phyloP scores from a whole-genome alignment of 345 rosid species.

The Linum tenue region DNA sequence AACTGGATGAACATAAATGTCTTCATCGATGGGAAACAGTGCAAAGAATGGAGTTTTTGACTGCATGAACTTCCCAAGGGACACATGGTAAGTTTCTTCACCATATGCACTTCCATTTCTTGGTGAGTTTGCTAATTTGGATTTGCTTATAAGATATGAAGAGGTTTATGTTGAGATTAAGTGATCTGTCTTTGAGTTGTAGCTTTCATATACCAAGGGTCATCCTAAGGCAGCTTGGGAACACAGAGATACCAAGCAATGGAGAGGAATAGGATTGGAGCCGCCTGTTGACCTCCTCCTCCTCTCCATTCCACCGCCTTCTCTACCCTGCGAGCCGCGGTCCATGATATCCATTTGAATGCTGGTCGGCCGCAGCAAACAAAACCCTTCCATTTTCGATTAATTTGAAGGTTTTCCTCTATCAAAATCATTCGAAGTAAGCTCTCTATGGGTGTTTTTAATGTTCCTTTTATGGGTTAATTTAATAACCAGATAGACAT shows the following conservation, averaged over 20 bases:
- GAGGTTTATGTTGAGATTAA: background rate
- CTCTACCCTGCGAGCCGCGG: too few relatives aligned
- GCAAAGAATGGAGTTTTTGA: slow-evolving; percentile 48
- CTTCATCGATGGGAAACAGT: slow-evolving; percentile 29
- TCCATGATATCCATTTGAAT: too few relatives aligned
- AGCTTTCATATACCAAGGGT: slow-evolving; percentile 55
- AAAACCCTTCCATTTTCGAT: too few relatives aligned
- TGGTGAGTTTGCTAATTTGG: background rate
- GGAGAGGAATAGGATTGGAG: too few relatives aligned
- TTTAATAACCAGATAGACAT: too few relatives aligned
- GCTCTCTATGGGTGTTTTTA: too few relatives aligned
- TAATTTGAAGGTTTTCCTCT: too few relatives aligned
- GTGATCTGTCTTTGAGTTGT: slow-evolving; percentile 9
- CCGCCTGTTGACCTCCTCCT: too few relatives aligned
- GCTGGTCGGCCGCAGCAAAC: too few relatives aligned
- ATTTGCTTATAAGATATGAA: background rate
- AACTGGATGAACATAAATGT: slow-evolving; percentile 41
- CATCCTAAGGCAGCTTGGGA: slow-evolving; percentile 41
- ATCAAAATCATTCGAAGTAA: too few relatives aligned
- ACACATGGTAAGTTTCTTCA: slow-evolving; percentile 34
- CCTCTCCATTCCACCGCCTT: too few relatives aligned
- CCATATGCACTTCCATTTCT: background rate
- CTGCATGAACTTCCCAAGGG: slow-evolving; percentile 31
- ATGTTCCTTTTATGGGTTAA: too few relatives aligned
- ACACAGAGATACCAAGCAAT: slow-evolving; percentile 42